Evolutionary conservation across 805 yeast genomes (phyloP), one percentile per base, ranked within the genome.

Genomic region (Yarrowia sp.): DNA sequence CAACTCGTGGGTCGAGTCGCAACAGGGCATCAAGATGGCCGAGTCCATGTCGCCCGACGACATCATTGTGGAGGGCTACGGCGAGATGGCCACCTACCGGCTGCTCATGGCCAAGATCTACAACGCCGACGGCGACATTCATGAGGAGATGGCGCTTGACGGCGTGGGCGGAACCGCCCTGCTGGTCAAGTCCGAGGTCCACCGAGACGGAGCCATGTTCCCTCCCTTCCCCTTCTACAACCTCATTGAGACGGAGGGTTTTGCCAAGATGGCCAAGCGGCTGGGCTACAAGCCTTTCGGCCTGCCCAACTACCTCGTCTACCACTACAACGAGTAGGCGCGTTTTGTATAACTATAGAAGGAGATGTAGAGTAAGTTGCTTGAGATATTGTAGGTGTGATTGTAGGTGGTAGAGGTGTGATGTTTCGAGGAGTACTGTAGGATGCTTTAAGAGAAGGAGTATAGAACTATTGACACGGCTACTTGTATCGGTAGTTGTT

Each of bases 161-260:
- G 99, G 99, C 72, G 98, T 94, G 63, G 99, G 99, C 61, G 98
- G 97, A 65, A 96, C 97, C 21, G 96, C 97, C 42, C 85, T 96
- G 31, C 73, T 94, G 76, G 99, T 94, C 29, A 90, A 93, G 72
- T 96, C 97, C 10, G 97, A 92, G 68, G 99, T 94, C 61, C 99
- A 94, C 75, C 82, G 99, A 73, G 99, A 94, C 74, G 99, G 99
- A 58, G 98, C 98, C 62, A 93, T 94, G 97, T 94, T 94, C 83
- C 99, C 99, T 16, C 89, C 96, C 55, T 94, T 94, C 83, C 94
- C 99, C 64, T 94, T 94, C 79, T 92, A 93, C 73, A 96, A 94
- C 73, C 80, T 94, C 73, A 91, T 94, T 66, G 99, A 94, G 78
- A 92, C 97, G 9, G 99, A 94, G 76, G 99, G 99, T 16, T 94